Evolutionary conservation across 1,284 basidiomycete species (phyloP).

Genomic region (Ceraceosorus guamensis): DNA sequence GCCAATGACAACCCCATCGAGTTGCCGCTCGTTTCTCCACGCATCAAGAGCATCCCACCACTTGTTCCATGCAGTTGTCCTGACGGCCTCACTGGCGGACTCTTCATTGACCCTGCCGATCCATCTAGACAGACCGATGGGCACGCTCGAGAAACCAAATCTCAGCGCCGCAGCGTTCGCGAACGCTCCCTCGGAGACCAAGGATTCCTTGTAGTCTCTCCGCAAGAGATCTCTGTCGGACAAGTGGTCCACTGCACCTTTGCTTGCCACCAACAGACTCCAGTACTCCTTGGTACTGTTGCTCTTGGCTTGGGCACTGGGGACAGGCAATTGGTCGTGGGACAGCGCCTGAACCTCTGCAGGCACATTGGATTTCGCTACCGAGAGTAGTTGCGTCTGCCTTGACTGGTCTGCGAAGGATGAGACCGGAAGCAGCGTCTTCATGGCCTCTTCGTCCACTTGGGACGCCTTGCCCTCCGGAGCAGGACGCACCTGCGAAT

Average conservation of each 20-base stretch:
- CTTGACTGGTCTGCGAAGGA: constrained; percentile 57
- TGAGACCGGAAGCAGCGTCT: constrained; percentile 22
- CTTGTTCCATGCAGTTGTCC: constrained; percentile 21
- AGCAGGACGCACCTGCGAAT: constrained; percentile 49
- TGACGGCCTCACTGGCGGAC: constrained; percentile 2
- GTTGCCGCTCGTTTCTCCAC: constrained; percentile 28
- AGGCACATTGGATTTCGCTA: too few species aligned
- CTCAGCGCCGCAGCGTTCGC: constrained; percentile 1
- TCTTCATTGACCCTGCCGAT: constrained; percentile 10
- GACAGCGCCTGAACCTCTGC: constrained; percentile 30
- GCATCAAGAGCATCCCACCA: constrained; percentile 28
- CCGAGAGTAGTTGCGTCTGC: too few species aligned
- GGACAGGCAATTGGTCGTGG: too few species aligned
- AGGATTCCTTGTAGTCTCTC: constrained; percentile 74
- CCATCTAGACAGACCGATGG: constrained; percentile 7
- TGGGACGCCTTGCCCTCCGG: constrained; percentile 30
- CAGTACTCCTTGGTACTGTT: constrained; percentile 51
- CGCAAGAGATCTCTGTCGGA: constrained; percentile 68
- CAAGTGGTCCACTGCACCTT: constrained; percentile 64
- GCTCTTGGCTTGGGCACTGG: too few species aligned
- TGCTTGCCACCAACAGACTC: constrained; percentile 57
- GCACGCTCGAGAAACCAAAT: constrained; percentile 7
- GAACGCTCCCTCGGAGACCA: constrained; percentile 7
- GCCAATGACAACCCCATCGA: constrained; percentile 34
- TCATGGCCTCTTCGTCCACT: constrained; percentile 24